A percentile compares a stretch with the other conserved stretches of the same genome.
phyloP scores from a whole-genome alignment of 371 early-diverging fungal genomes.

The Mucor irregularis region DNA sequence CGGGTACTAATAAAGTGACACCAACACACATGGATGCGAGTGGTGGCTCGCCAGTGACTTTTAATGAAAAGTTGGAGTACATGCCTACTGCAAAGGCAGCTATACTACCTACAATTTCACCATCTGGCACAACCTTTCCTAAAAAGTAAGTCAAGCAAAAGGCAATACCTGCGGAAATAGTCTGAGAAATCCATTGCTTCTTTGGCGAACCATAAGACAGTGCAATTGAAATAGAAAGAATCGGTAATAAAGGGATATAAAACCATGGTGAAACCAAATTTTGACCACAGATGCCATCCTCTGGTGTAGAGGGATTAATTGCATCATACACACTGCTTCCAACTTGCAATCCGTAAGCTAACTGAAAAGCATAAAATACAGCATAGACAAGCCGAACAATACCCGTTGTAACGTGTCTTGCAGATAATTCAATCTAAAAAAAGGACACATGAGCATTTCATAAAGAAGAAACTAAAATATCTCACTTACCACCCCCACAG shows the following conservation, averaged over 20 bases:
- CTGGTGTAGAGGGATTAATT: slow-evolving; percentile 26
- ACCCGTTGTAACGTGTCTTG: slow-evolving; percentile 82
- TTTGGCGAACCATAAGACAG: slow-evolving; percentile 46
- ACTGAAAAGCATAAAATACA: slow-evolving; percentile 72
- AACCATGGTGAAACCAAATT: slow-evolving; percentile 35
- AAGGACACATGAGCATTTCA: background rate
- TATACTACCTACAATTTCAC: slow-evolving; percentile 36
- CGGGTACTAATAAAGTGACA: slow-evolving; percentile 45
- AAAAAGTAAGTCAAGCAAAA: slow-evolving; percentile 41
- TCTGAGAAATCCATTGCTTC: slow-evolving; percentile 39
- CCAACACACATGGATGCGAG: slow-evolving; percentile 42
- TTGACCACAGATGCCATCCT: slow-evolving; percentile 27
- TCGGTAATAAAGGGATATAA: slow-evolving; percentile 36
- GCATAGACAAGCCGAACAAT: slow-evolving; percentile 79
- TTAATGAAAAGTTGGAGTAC: slow-evolving; percentile 42
- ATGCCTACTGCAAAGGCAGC: slow-evolving; percentile 45
- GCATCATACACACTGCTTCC: slow-evolving; percentile 53
- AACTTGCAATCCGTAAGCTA: slow-evolving; percentile 77
- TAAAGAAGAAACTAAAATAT: background rate
- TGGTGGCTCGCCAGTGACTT: slow-evolving; percentile 38
- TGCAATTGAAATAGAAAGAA: slow-evolving; percentile 34
- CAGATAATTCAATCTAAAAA: slow-evolving; percentile 44
- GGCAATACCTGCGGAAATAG: slow-evolving; percentile 28
- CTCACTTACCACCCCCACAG: slow-evolving; percentile 56
- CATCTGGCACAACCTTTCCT: slow-evolving; percentile 34